Base-by-base conservation (phyloP, 495 filamentous ascomycete species). In the Staphylotrichum tortipilum region DNA sequence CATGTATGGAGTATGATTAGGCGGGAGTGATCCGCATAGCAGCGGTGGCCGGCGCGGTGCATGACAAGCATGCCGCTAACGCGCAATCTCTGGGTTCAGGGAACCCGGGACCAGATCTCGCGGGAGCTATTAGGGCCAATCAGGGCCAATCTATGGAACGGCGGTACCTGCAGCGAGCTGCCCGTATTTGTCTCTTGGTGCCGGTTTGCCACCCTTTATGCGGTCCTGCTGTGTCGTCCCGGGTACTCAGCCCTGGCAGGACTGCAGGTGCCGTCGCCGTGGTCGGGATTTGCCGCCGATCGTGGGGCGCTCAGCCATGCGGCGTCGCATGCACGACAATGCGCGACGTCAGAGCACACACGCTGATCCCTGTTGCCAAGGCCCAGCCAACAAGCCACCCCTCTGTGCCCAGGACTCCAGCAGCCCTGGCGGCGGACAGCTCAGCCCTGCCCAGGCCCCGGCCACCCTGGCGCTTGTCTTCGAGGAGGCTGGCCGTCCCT, bases 201-300 rank as follows among this genome's bases (percentile, higher is more conserved):
- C 17, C 3, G 4, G 15, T 44, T 21, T 46, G 24, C 40, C 42
- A 38, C 40, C 22, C 39, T 28, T 10, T 7, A n/a, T 19, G 17
- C 29, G 17, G 29, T 15, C 7, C 2, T 18, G 3, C 31, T 3
- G 8, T 11, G 44, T 35, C n/a, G 1, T 18, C 7, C 9, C 8
- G 42, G 33, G 44, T 38, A 37, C 23, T 47, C 3, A 31, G 10
- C 37, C 36, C 24, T 40, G 38, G 15, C 31, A n/a, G 1, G 30
- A 14, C 19, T 19, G 14, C 37, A n/a, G 17, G 24, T 48, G 17
- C 11, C 12, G 8, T 23, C 29, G 29, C 12, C 24, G 23, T 45
- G 30, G 42, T 50, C 47, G 47, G 47, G 37, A 46, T 31, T 35
- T 7, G 42, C n/a, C 19, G 53, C 7, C 28, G 53, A 55, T 55